Base-by-base conservation (phyloP, 805 yeast genomes). In the Teunomyces panamensis region DNA sequence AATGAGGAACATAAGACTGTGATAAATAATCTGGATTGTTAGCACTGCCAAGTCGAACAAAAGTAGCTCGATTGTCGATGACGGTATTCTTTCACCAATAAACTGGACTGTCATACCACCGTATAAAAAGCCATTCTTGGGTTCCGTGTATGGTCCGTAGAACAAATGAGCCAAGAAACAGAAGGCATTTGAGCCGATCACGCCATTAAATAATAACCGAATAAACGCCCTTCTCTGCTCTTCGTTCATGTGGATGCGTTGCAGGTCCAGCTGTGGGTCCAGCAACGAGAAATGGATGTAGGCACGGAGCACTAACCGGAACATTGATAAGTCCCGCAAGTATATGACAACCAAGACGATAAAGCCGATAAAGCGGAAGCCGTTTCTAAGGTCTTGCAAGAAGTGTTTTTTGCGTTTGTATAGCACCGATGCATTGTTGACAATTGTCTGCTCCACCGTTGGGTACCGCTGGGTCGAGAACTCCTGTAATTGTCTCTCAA, bases 321-420 rank as follows among this genome's bases (percentile, higher is more conserved):
- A 29, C 17, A 71, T 36, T 4, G 79, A 74, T 34, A 67, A 48
- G 54, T 78, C 82, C 42, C 67, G 64, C 5, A 76, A 58, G 52
- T 73, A 79, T 3, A 69, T 53, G 7, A 77, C 46, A 6, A 64
- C 60, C 4, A 77, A 59, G 3, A 73, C 45, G 6, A 72, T 49
- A 50, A 58, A 70, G 32, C 77, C 77, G 8, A 70, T 27, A 2
- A 65, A 44, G 36, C 69, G 70, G 16, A 75, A 36, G 3, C 64
- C 56, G 16, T 61, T 59, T 16, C 69, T 56, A 8, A 79, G 53
- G 33, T 74, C 68, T 24, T 58, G 56, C 9, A 68, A 55, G 49
- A 75, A 75, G 48, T 59, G 68, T 49, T 65, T 63, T 60, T 71
- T 74, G 43, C 79, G 65, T 51, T 72, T 71, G 48, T 75, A 75